Conservation (phyloP, 495 filamentous ascomycete genomes). For the Pseudoneurospora amorphoporcata region DNA sequence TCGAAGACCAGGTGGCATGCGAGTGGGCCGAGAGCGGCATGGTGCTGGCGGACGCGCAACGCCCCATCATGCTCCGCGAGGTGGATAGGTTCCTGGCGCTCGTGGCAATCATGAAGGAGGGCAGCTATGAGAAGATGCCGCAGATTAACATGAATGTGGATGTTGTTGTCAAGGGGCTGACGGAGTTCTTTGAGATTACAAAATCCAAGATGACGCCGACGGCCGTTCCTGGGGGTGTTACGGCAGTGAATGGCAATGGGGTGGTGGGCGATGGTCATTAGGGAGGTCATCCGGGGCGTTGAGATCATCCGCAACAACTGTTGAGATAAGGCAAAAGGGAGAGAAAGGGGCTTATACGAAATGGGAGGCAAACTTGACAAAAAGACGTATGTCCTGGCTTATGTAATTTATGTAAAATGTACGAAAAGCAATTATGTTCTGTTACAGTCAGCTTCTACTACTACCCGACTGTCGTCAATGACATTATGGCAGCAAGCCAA, state of each 20-base stretch:
- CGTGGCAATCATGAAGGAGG: slow-evolving; percentile 65
- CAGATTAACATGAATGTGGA: slow-evolving; percentile 48
- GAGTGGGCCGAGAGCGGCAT: slow-evolving; percentile 70
- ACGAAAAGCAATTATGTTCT: not conserved
- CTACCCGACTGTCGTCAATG: not conserved
- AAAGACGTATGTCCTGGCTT: not conserved
- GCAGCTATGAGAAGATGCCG: slow-evolving; percentile 48
- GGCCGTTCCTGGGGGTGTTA: not conserved
- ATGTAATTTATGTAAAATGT: not conserved
- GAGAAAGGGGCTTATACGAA: not conserved
- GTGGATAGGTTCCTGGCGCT: slow-evolving; percentile 80
- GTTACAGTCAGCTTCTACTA: not conserved
- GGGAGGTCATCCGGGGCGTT: not conserved
- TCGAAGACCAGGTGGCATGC: slow-evolving; percentile 52
- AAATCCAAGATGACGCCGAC: slow-evolving; percentile 28
- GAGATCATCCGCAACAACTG: not conserved
- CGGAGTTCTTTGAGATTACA: slow-evolving; percentile 47
- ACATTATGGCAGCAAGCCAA: not conserved
- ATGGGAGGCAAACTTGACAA: not conserved
- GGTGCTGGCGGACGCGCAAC: slow-evolving; percentile 65
- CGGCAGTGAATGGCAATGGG: not conserved
- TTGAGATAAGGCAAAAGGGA: not conserved
- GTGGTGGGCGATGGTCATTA: not conserved
- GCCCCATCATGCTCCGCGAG: slow-evolving; percentile 74
- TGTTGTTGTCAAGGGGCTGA: slow-evolving; percentile 42